Evolutionary conservation across 345 rosid genomes (phyloP).

Genomic region (Xanthoceras sorbifolium): DNA sequence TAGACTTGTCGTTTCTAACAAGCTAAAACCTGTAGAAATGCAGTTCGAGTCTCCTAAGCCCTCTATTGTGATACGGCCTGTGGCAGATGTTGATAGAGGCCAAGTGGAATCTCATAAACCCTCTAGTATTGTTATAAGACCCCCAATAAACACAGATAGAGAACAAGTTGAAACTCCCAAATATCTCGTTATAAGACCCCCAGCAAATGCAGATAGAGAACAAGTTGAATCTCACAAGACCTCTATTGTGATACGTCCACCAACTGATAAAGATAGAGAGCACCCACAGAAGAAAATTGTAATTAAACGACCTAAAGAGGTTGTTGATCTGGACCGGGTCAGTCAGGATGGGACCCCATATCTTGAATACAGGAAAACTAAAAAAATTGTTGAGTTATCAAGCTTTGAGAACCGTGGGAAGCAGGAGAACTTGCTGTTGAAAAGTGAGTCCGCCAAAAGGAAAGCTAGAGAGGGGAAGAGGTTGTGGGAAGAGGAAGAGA

Average conservation of each 20-base stretch:
- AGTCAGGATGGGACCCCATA: constrained; percentile 74
- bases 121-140: constrained; percentile 54
- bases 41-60: constrained; percentile 69
- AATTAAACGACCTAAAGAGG: constrained; percentile 74
- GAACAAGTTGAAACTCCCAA: constrained; percentile 57
- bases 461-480: constrained; percentile 64
- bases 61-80: constrained; percentile 82
- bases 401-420: constrained; percentile 55
- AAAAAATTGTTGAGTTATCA: constrained; percentile 77
- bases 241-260: constrained; percentile 82
- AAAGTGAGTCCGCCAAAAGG: constrained; percentile 51
- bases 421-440: constrained; percentile 41
- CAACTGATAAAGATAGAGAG: constrained; percentile 63
- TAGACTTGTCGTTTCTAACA: constrained; percentile 73
- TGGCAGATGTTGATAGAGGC: constrained; percentile 61
- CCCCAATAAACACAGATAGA: constrained; percentile 57
- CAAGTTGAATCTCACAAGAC: constrained; percentile 68
- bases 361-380: constrained; percentile 69
- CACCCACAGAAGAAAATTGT: constrained; percentile 74
- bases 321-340: constrained; percentile 63
- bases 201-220: constrained; percentile 55
- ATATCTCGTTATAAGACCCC: constrained; percentile 61
- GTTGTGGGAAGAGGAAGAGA: constrained; percentile 83
- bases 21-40: constrained; percentile 57
- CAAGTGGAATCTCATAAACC: constrained; percentile 62